Evolutionary conservation across 352 stramenopile genomes (phyloP), one percentile per base, ranked within the genome.

Genomic region (Globisporangium viniferum): DNA sequence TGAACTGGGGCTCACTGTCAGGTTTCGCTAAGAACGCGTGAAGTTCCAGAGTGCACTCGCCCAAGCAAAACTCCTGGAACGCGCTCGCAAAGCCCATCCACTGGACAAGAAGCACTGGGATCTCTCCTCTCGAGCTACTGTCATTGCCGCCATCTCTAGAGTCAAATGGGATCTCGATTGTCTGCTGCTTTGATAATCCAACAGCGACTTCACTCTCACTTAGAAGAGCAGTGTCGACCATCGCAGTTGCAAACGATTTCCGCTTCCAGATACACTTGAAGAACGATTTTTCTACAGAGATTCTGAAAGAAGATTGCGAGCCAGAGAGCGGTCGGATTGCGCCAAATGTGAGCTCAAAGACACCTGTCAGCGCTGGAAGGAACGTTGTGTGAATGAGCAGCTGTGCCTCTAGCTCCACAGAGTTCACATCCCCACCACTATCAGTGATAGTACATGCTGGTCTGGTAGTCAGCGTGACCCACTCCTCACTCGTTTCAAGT

Each of bases 1-100:
- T 64, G 54, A 27, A 33, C 12, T 48, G 62, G 1, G 20, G 46
- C 12, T 48, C 54, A 63, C 46, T 20, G 29, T 10, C 69, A 69
- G 54, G 36, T 64, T 48, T 33, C 9, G 29, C 35, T 2, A 62
- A 5, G 8, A 70, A 59, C 5, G 59, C 20, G 2, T 68, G 56
- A 0, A 76, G 8, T 53, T 79, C 70, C 1, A 83, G 22, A 5
- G 46, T 62, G 33, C 69, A 58, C 3, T 73, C 67, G 0, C 76
- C 76, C 2, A 83, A 56, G 53, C 72, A 76, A 31, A 83, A 39
- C 56, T 79, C 74, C 8, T 69, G 73, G 8, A 77, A 29, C 3
- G 48, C 62, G 55, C 68, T 71, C 1, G 64, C 69, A 15, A 71
- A 46, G 48, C 72, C 74, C 46, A 83, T 71, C 44, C 57, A 60